A percentile compares a stretch with the other conserved stretches of the same genome.
These are phyloP conservation scores for Aspergillus piperis DNA, from an alignment of 2,329 filamentous ascomycete species.

Conservation along the genomic window DNA sequence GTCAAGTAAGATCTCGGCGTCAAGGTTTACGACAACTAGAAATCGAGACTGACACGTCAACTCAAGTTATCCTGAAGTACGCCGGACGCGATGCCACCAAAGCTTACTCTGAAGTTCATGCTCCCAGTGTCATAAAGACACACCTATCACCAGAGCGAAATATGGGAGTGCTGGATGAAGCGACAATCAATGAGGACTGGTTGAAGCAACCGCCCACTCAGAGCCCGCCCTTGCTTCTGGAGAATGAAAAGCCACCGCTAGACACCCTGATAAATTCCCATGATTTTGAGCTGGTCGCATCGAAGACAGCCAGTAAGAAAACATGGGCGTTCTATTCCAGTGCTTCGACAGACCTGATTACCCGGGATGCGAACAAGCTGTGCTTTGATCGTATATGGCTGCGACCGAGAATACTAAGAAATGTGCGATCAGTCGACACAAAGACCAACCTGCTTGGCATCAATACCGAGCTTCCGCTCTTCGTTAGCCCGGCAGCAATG, in stretches of 20 bases:
- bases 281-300: slow-evolving; percentile 63
- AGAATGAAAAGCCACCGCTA: slow-evolving; percentile 52
- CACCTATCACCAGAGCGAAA: slow-evolving; percentile 48
- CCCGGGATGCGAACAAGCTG: slow-evolving; percentile 56
- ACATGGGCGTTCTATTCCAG: slow-evolving; percentile 70
- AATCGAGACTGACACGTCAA: not conserved
- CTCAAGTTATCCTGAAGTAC: slow-evolving; percentile 47
- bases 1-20: slow-evolving; percentile 43
- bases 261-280: slow-evolving; percentile 59
- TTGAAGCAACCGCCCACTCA: slow-evolving; percentile 41
- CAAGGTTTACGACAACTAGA: no score
- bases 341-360: slow-evolving; percentile 64
- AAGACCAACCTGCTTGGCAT: slow-evolving; percentile 57
- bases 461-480: slow-evolving; percentile 58
- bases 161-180: slow-evolving; percentile 53
- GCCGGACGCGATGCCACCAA: slow-evolving; percentile 49
- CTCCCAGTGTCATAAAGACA: slow-evolving; percentile 49
- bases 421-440: slow-evolving; percentile 58
- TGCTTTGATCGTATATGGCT: slow-evolving; percentile 60
- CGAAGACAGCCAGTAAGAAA: slow-evolving; percentile 58
- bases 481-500: slow-evolving; percentile 66
- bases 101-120: slow-evolving; percentile 49
- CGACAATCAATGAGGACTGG: slow-evolving; percentile 54
- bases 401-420: slow-evolving; percentile 58
- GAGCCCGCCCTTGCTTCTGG: slow-evolving; percentile 28